These are phyloP conservation scores for Paramyrothecium roridum DNA, from an alignment of 2,329 filamentous ascomycete species.

Conservation along the genomic window DNA sequence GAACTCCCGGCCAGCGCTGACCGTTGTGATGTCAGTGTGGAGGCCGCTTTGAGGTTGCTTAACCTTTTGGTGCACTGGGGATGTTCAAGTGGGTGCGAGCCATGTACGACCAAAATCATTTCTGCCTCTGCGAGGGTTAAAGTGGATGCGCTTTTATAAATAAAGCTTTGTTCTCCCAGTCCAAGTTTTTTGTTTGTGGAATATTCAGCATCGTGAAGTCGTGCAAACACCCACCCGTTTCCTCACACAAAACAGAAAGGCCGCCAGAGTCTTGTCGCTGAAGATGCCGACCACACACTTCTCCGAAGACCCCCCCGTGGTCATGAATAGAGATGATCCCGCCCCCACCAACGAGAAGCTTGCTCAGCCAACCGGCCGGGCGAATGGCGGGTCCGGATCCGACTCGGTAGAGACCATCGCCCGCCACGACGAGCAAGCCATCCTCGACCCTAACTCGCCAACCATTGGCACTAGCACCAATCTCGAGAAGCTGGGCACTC, in stretches of 20 bases:
- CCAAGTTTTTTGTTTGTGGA: background rate
- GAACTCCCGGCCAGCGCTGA: background rate
- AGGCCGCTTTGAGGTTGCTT: background rate
- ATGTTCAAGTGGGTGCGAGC: background rate
- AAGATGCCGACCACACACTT: constrained; percentile 29
- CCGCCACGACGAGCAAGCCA: background rate
- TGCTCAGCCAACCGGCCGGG: constrained; percentile 19
- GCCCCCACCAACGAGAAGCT: constrained; percentile 32
- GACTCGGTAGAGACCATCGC: background rate
- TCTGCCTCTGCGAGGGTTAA: too few relatives aligned
- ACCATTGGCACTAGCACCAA: constrained; percentile 8
- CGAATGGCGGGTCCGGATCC: background rate
- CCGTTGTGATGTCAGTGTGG: background rate
- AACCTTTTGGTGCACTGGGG: background rate
- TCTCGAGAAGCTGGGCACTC: constrained; percentile 31
- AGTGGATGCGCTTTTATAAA: too few relatives aligned
- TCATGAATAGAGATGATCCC: constrained; percentile 31
- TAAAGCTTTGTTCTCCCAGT: background rate
- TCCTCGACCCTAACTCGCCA: constrained; percentile 1
- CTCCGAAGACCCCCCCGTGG: constrained; percentile 32
- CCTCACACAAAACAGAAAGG: background rate
- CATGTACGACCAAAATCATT: background rate
- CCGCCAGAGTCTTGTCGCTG: background rate
- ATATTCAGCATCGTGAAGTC: constrained; percentile 3
- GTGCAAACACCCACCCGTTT: background rate